These are phyloP conservation scores for Pichia sp. DNA, from an alignment of 1,139 yeast species.

Conservation along the genomic window DNA sequence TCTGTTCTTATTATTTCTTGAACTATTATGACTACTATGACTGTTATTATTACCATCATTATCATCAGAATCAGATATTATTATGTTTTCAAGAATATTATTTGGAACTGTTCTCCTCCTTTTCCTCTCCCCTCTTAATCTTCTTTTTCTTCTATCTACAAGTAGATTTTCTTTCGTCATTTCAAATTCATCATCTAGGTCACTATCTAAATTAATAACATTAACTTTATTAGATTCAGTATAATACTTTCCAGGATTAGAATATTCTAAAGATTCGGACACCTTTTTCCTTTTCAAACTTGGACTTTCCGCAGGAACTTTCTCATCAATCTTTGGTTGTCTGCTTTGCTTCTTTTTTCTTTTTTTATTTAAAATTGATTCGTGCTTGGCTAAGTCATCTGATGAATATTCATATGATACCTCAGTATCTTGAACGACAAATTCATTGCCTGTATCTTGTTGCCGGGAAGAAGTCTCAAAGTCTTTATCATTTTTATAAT, in stretches of 20 bases:
- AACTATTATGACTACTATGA: no score
- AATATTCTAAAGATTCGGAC: neutral
- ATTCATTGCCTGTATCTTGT: neutral
- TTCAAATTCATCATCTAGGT: neutral
- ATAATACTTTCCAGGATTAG: neutral
- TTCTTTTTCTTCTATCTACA: neutral
- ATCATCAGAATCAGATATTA: no score
- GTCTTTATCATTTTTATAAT: neutral
- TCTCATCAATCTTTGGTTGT: no score
- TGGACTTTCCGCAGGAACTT: neutral
- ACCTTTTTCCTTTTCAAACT: neutral
- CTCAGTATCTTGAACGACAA: neutral
- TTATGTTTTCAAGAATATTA: no score
- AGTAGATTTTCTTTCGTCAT: no score
- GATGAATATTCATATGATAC: neutral
- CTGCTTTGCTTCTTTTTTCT: neutral
- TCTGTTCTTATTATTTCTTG: no score
- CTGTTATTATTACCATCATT: no score
- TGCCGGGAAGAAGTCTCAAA: neutral
- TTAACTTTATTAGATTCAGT: neutral
- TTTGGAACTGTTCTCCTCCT: neutral
- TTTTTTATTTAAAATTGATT: neutral
- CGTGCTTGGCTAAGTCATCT: neutral
- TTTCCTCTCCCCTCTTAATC: neutral
- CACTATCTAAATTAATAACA: neutral